phyloP scores from a whole-genome alignment of 352 stramenopile genomes.

The Phytophthora lateralis region DNA sequence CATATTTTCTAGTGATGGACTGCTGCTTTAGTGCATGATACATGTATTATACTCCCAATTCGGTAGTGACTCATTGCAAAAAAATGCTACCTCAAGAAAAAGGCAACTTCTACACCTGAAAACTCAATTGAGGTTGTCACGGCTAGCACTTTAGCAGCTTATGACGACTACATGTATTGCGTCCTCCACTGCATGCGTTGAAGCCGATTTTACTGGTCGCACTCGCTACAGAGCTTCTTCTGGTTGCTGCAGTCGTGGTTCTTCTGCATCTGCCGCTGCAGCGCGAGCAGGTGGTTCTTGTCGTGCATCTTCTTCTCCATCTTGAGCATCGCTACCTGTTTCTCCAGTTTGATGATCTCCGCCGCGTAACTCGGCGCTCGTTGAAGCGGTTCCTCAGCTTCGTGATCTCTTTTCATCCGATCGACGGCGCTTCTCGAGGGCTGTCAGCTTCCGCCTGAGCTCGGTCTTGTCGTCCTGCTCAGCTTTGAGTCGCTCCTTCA shows the following conservation, averaged over 20 bases:
- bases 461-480: slow-evolving; percentile 2
- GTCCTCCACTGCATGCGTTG: background rate
- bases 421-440: slow-evolving; percentile 1
- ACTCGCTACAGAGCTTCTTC: background rate
- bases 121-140: no score
- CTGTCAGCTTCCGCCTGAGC: background rate
- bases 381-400: slow-evolving; percentile 8
- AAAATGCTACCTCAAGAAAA: background rate
- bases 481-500: slow-evolving; percentile 3
- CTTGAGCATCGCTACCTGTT: slow-evolving; percentile 3
- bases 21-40: no score
- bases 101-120: background rate
- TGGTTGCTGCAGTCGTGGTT: background rate
- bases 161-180: no score
- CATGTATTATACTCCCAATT: background rate
- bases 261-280: slow-evolving; percentile 7
- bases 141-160: no score
- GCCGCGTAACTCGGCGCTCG: slow-evolving; percentile 2
- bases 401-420: background rate
- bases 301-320: slow-evolving; percentile 11
- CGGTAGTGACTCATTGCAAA: background rate
- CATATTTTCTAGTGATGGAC: no score
- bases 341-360: slow-evolving; percentile 4
- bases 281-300: slow-evolving; percentile 9
- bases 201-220: background rate